phyloP scores from a whole-genome alignment of 768 basidiomycete species.

The Naganishia onofrii region DNA sequence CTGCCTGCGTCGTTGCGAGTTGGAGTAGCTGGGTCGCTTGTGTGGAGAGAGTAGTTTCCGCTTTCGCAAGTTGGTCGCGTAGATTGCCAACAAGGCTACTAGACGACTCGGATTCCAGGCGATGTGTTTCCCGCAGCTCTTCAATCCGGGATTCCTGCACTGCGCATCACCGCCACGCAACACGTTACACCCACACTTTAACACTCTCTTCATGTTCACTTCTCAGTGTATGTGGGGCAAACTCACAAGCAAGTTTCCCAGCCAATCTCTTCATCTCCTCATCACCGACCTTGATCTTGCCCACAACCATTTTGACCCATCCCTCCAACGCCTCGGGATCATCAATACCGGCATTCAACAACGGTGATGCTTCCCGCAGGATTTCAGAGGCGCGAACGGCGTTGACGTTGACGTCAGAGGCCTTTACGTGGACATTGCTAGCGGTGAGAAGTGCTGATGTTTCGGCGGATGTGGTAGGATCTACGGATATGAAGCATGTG shows the following conservation, averaged over 20 bases:
- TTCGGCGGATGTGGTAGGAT: too few relatives aligned
- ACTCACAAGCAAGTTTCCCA: conserved; percentile 69
- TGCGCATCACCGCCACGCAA: conserved; percentile 59
- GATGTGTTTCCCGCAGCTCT: conserved; percentile 80
- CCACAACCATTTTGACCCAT: conserved; percentile 65
- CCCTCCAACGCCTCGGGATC: conserved; percentile 69
- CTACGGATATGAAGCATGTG: background rate
- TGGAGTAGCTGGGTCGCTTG: conserved; percentile 59
- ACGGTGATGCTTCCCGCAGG: conserved; percentile 65
- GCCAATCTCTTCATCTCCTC: conserved; percentile 76
- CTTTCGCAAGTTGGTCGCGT: conserved; percentile 65
- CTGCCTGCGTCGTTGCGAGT: conserved; percentile 62
- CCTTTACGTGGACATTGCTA: background rate
- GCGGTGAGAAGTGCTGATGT: too few relatives aligned
- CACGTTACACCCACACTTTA: background rate
- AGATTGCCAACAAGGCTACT: conserved; percentile 70
- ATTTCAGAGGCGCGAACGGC: conserved; percentile 57
- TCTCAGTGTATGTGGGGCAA: too few relatives aligned
- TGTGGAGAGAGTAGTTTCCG: conserved; percentile 63
- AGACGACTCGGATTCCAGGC: conserved; percentile 73
- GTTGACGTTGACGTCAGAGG: background rate
- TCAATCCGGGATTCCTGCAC: conserved; percentile 81
- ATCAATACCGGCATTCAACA: conserved; percentile 62
- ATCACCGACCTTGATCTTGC: conserved; percentile 71
- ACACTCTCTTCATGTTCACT: background rate